Base-by-base conservation (phyloP, 371 early-diverging fungal species). In the Rhizopus delemar region DNA sequence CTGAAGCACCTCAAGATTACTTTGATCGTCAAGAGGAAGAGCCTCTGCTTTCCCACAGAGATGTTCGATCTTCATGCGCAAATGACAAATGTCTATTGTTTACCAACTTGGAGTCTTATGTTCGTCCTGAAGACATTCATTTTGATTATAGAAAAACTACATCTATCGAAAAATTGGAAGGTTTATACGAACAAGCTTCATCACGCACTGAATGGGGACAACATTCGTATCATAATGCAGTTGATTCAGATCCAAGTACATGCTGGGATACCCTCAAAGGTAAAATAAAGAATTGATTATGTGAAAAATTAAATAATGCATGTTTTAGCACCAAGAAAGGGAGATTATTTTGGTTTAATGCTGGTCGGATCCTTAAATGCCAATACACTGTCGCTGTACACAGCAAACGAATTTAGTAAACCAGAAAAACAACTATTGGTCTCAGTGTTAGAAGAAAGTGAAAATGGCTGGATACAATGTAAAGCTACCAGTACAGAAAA, bases 71-170 rank as follows among this genome's bases (percentile, higher is more conserved):
- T 2, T 78, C 84, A 11, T 86, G 86, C 62, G 59, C 62, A 31
- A 83, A 85, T 48, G 85, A 85, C 62, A 76, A 75, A 53, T 84
- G 85, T 54, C 58, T 86, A 43, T 81, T 86, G 29, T 70, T 66
- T 48, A 85, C 85, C 38, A 85, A 75, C 50, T 68, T 85, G 56
- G 82, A 82, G 15, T 77, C 82, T 29, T 81, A 78, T 65, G 77
- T 82, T 22, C 33, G 53, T 41, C 80, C 86, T 41, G 59, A 66
- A 41, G 56, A 63, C 41, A 68, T 75, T n/a, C 38, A 49, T 5
- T 72, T 82, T 66, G 62, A 63, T 59, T 50, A 72, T 39, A 55
- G 48, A 50, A 58, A 51, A 13, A 56, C 56, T 0, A 58, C 55
- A 6, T 61, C 65, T n/a, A 64, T 69, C 9, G 8, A 43, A 34